Evolutionary conservation across 23 red algal species (phyloP), one percentile per base, ranked within the genome.

Genomic region (Gracilaria vermiculophylla): DNA sequence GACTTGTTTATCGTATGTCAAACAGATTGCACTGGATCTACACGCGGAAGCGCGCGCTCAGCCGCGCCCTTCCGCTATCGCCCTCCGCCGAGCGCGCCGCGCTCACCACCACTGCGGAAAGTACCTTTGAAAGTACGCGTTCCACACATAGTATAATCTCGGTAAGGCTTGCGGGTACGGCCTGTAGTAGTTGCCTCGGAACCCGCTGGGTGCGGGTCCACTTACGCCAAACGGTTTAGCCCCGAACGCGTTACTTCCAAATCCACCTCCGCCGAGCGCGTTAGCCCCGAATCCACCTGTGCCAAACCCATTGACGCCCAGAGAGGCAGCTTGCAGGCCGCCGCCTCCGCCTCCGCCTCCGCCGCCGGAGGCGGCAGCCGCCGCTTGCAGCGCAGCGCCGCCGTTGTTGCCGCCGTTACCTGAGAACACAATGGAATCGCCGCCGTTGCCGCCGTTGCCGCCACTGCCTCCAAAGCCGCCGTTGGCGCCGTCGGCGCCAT

Each of bases 401-500:
- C 29, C 58, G 5, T 32, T 34, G 40, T 73, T 73, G 20, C 67
- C 42, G 1, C 8, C 13, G 33, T 47, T 73, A 31, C 42, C 67
- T 5, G 28, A 6, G 28, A 48, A 42, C 42, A 17, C 67, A 23
- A 42, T 15, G 20, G 39, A 28, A 20, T 47, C 35, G 7, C 67
- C 67, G n/a, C 67, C 67, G 25, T 73, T 73, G 0, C 67, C 67
- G 2, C 67, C 67, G 17, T 47, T 73, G 16, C 67, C 67, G 36
- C 67, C 67, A 40, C 17, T 73, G 67, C 67, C 64, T n/a, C 64
- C 67, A 28, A 73, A 73, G 7, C 0, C 3, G 2, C 3, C 39
- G 23, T 48, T 34, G 8, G n/a, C 40, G 67, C 67, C 67, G 67
- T 73, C 47, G 13, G n/a, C 67, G 13, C 67, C 67, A 20, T 47